phyloP scores from a whole-genome alignment of 345 rosid species.

The Populus davidiana region DNA sequence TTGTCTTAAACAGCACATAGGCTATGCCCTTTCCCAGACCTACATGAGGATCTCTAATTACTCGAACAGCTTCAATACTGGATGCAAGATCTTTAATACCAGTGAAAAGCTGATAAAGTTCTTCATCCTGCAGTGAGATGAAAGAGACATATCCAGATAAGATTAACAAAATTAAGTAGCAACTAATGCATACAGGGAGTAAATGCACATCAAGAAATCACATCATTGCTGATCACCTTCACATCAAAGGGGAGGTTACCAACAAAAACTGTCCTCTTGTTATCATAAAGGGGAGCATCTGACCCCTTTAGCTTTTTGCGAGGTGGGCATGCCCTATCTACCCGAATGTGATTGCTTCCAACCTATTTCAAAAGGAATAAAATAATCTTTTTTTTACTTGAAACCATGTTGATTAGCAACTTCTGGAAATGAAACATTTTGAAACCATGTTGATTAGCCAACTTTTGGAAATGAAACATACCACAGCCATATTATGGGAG shows the following conservation, averaged over 20 bases:
- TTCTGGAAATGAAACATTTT: slow-evolving; percentile 20
- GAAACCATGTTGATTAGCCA: neutral
- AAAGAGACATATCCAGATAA: neutral
- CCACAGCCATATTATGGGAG: slow-evolving; percentile 88
- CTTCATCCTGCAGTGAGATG: slow-evolving; percentile 66
- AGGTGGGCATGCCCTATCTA: slow-evolving; percentile 97
- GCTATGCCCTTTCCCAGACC: slow-evolving; percentile 96
- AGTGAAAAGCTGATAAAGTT: slow-evolving; percentile 75
- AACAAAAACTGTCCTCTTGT: slow-evolving; percentile 76
- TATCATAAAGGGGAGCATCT: slow-evolving; percentile 56
- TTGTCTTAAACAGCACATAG: slow-evolving; percentile 78
- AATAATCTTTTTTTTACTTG: neutral
- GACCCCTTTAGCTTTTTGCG: slow-evolving; percentile 80
- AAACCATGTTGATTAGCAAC: neutral
- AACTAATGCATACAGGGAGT: neutral
- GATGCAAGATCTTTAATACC: slow-evolving; percentile 54
- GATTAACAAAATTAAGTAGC: neutral
- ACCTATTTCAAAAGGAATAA: slow-evolving; percentile 39
- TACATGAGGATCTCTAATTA: slow-evolving; percentile 74
- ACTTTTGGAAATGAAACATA: slow-evolving; percentile 28
- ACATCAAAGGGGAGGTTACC: slow-evolving; percentile 98
- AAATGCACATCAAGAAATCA: neutral
- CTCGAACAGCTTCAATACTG: slow-evolving; percentile 85
- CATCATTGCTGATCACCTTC: slow-evolving; percentile 47
- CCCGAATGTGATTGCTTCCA: slow-evolving; percentile 87